A percentile compares a stretch with the other conserved stretches of the same genome.
Evolutionary conservation across 805 yeast genomes (phyloP).

Genomic region (Yarrowia hollandica): DNA sequence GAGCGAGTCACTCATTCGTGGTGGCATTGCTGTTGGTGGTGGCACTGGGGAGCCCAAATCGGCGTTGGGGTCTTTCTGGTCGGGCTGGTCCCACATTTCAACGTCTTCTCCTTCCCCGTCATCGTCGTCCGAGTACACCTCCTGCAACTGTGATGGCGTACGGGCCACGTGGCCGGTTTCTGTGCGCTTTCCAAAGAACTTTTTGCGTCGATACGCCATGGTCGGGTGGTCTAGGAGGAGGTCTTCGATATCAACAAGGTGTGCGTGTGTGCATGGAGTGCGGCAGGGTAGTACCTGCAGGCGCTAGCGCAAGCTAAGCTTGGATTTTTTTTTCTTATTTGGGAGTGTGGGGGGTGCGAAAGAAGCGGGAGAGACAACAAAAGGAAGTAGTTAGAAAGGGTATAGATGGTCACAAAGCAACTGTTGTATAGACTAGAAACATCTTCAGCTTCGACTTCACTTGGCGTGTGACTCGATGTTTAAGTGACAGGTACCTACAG

Average conservation of each 20-base stretch:
- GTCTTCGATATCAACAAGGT: constrained; percentile 1
- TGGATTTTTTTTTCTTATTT: neutral
- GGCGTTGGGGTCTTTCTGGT: neutral
- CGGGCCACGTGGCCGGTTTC: constrained; percentile 17
- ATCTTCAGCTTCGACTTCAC: neutral
- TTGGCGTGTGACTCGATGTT: neutral
- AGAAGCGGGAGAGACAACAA: neutral
- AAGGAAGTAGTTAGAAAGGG: too few relatives aligned
- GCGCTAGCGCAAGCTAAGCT: constrained; percentile 28
- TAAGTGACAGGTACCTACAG: constrained; percentile 16
- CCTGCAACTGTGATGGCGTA: constrained; percentile 26
- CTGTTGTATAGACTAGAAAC: too few relatives aligned
- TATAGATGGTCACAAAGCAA: too few relatives aligned
- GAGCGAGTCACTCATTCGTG: constrained; percentile 20
- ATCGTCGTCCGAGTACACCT: constrained; percentile 29
- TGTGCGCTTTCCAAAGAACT: constrained; percentile 17
- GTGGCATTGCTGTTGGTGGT: neutral
- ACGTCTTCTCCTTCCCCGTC: constrained; percentile 23
- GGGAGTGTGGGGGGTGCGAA: constrained; percentile 2
- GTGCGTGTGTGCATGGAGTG: constrained; percentile 21
- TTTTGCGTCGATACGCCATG: constrained; percentile 29
- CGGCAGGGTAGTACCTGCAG: constrained; percentile 28
- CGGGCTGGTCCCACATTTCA: constrained; percentile 27
- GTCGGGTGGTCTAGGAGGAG: neutral
- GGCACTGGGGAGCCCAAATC: neutral